These are phyloP conservation scores for Colletotrichum lupini DNA, from an alignment of 2,329 filamentous ascomycete genomes.

Conservation along the genomic window DNA sequence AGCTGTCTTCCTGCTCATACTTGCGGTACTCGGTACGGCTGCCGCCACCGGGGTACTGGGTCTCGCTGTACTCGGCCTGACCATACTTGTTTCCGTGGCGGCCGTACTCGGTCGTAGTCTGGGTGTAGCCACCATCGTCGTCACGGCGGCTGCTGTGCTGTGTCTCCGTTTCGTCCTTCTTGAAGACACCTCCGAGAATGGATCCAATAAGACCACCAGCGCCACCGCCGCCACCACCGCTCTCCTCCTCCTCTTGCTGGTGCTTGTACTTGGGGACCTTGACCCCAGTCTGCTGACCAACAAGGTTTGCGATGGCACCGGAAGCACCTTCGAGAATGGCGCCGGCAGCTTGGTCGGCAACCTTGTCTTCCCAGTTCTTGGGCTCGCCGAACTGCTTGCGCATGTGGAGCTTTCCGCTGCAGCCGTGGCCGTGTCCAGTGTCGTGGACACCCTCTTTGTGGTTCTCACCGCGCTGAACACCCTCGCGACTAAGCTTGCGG, in stretches of 20 bases:
- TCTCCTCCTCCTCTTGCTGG: conserved; percentile 52
- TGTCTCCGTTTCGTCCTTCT: conserved; percentile 64
- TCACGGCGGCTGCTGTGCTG: conserved; percentile 64
- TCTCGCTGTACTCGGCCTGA: conserved; percentile 70
- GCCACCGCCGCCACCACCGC: conserved; percentile 67
- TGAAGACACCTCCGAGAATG: conserved; percentile 72
- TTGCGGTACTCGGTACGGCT: conserved; percentile 69
- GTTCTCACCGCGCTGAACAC: conserved; percentile 82
- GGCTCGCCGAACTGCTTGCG: conserved; percentile 70
- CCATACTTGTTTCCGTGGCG: conserved; percentile 67
- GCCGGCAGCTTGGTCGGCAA: conserved; percentile 65
- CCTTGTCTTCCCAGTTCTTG: conserved; percentile 65
- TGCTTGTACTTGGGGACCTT: conserved; percentile 48
- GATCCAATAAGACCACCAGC: conserved; percentile 78
- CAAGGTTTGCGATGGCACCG: conserved; percentile 59
- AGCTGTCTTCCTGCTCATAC: conserved; percentile 66
- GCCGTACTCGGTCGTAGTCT: conserved; percentile 71
- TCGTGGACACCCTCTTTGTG: conserved; percentile 89
- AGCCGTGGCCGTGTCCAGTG: conserved; percentile 87
- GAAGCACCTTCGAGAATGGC: conserved; percentile 69
- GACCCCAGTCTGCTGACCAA: conserved; percentile 58
- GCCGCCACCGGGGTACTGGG: conserved; percentile 67
- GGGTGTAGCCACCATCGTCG: conserved; percentile 70
- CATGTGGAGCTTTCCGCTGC: conserved; percentile 81
- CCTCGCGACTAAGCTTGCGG: conserved; percentile 79